Evolutionary conservation across 1,284 basidiomycete species (phyloP), one percentile per base, ranked within the genome.

Genomic region (Mycena sp.): DNA sequence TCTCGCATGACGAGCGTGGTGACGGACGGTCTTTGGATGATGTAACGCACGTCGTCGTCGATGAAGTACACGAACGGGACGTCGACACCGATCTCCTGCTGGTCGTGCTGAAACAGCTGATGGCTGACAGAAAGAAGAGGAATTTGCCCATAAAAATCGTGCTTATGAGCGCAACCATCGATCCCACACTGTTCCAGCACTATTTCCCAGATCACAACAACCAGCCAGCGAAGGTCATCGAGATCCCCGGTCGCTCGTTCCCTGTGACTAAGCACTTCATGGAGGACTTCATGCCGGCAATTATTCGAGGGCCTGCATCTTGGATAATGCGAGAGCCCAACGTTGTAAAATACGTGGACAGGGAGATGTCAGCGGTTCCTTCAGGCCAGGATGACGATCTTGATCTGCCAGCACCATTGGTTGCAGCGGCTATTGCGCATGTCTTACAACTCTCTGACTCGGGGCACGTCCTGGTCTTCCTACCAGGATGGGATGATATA

Each of bases 11-110:
- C 6, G 29, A 6, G 12, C 61, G 55, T 6, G 35, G 23, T 21
- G 78, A 77, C 25, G 73, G 74, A 26, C 40, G 64, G 70, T 46
- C 61, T 46, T 82, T 98, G 67, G 95, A 98, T 71, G 83, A 88
- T 59, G 85, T 98, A 49, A 95, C 96, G 9, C 96, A 99, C 77
- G 87, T 99, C 64, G 80, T 98, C 40, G 93, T 98, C 43, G 96
- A 99, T 76, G 96, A 99, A 78, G 96, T 97, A 3, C 96, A 99
- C 76, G 96, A 98, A 77, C 90, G 96, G 30, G 96, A 98, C 72
- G 89, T 98, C 61, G 96, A 98, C 74, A 98, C 95, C 0, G 97
- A 99, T 76, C 80, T 99, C 48, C 79, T 97, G 48, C 86, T 99
- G 10, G 94, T 97, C 61, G 94, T 97, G 14, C 84, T 99, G 67